A percentile compares a stretch with the other conserved stretches of the same genome.
These are phyloP conservation scores for Sporisorium scitamineum DNA, from an alignment of 1,284 basidiomycete species.

Conservation along the genomic window DNA sequence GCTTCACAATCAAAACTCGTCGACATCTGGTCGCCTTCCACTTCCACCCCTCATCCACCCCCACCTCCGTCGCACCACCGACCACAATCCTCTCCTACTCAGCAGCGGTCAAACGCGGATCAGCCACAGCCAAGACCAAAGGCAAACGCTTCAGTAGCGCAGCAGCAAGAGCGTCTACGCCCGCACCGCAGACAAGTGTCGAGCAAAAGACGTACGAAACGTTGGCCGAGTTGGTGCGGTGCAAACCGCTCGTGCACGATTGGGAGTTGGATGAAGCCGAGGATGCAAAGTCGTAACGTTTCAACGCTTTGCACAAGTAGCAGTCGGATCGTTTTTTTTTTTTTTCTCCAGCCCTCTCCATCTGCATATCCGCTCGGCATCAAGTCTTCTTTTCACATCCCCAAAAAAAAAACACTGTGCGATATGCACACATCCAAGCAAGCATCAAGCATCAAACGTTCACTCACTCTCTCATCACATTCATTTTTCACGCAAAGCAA, in stretches of 20 bases:
- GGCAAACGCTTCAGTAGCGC: not conserved
- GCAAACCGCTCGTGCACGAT: constrained; percentile 23
- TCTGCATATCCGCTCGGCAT: too few species aligned
- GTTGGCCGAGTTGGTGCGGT: constrained; percentile 2
- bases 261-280: constrained; percentile 30
- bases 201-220: constrained; percentile 32
- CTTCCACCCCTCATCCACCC: not conserved
- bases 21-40: constrained; percentile 45
- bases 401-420: not conserved
- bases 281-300: not conserved
- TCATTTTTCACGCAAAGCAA: not conserved
- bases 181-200: constrained; percentile 1
- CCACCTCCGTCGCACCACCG: not conserved
- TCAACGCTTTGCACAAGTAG: not conserved
- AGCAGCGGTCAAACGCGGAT: constrained; percentile 21
- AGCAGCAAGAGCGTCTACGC: not conserved
- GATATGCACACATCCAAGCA: not conserved
- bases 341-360: too few species aligned
- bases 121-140: constrained; percentile 1
- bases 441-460: not conserved
- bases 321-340: not conserved
- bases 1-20: constrained; percentile 12
- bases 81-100: constrained; percentile 30
- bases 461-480: not conserved
- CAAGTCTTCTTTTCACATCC: not conserved